Conservation (phyloP, 2,329 filamentous ascomycete species). For the Microcera coccophila region DNA sequence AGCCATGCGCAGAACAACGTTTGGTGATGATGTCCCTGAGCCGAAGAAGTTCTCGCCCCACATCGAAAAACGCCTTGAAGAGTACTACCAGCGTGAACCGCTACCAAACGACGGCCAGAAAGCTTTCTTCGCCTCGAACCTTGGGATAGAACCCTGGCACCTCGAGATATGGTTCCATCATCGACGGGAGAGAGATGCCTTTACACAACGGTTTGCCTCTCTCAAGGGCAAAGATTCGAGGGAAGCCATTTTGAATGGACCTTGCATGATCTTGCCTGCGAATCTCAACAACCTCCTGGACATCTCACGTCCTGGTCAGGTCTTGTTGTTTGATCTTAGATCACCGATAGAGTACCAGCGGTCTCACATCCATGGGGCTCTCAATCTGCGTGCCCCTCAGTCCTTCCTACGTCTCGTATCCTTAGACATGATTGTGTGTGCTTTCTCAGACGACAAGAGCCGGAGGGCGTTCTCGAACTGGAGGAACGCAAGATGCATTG, state of each 20-base stretch:
- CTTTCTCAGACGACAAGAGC: constrained; percentile 47
- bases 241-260: constrained; percentile 29
- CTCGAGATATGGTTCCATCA: constrained; percentile 56
- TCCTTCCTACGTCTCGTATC: constrained; percentile 46
- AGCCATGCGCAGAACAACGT: constrained; percentile 37
- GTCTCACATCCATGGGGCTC: constrained; percentile 50
- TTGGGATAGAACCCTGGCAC: constrained; percentile 49
- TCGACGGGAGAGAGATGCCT: constrained; percentile 46
- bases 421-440: constrained; percentile 49
- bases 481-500: constrained; percentile 44
- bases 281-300: constrained; percentile 50
- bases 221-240: constrained; percentile 39
- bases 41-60: constrained; percentile 46
- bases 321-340: constrained; percentile 49
- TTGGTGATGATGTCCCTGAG: constrained; percentile 38
- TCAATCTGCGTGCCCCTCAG: constrained; percentile 49
- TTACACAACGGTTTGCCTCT: constrained; percentile 42
- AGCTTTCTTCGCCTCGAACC: constrained; percentile 52
- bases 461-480: constrained; percentile 45
- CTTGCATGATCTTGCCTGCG: constrained; percentile 49
- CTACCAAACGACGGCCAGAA: constrained; percentile 48
- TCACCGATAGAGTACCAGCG: constrained; percentile 44
- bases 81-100: constrained; percentile 48
- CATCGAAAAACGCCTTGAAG: constrained; percentile 48
- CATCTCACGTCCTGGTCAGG: constrained; percentile 44